phyloP scores from a whole-genome alignment of 2,329 filamentous ascomycete species.

The Chlorencoelia australis region DNA sequence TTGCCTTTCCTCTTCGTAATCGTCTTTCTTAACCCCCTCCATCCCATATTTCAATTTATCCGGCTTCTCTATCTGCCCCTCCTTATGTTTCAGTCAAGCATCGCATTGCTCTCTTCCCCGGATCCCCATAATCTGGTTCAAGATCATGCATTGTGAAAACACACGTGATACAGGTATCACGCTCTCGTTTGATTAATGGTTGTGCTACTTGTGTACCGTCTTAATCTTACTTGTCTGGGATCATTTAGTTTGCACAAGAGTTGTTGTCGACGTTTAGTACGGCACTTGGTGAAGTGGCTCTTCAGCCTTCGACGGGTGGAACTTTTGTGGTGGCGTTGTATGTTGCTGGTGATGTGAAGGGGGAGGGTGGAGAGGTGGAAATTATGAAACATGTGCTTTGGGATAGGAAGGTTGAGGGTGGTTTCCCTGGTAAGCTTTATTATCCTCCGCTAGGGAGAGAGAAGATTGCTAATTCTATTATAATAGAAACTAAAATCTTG shows the following conservation, averaged over 20 bases:
- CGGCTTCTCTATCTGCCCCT: not conserved
- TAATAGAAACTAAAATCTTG: conserved; percentile 4
- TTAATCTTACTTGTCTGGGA: no score
- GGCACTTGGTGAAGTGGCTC: conserved; percentile 73
- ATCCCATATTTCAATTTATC: not conserved
- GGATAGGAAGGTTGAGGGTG: conserved; percentile 79
- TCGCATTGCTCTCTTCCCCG: no score
- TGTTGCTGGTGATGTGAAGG: conserved; percentile 14
- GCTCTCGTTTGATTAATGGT: no score
- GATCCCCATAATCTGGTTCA: no score
- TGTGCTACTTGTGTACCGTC: no score
- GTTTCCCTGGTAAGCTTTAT: conserved; percentile 59
- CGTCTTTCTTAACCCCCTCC: not conserved
- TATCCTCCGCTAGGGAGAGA: no score
- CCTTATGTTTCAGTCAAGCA: not conserved
- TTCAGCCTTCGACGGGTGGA: conserved; percentile 78
- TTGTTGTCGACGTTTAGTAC: conserved; percentile 86
- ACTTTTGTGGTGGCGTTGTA: conserved; percentile 66
- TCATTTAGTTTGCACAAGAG: conserved; percentile 80
- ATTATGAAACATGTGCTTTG: conserved; percentile 55
- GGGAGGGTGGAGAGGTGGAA: conserved; percentile 7
- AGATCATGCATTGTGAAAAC: no score
- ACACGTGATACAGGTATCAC: no score
- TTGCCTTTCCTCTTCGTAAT: not conserved
- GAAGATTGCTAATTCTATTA: no score